phyloP scores from a whole-genome alignment of 2,329 filamentous ascomycete genomes.

The Phialemoniopsis sp. region DNA sequence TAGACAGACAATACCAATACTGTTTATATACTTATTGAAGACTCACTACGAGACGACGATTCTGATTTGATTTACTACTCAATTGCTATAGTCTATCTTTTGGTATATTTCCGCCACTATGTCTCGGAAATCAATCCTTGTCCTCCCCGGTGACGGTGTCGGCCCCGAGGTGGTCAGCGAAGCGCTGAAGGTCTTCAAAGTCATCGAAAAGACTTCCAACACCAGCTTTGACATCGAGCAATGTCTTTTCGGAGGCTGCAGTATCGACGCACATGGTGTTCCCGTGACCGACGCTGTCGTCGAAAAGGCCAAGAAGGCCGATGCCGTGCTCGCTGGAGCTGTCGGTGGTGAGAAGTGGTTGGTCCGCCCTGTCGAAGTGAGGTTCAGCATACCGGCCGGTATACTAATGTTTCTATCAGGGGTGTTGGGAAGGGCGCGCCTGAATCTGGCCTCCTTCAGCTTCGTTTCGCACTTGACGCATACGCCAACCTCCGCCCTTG shows the following conservation, averaged over 20 bases:
- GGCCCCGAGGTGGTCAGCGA: conserved; percentile 42
- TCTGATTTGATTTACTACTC: no score
- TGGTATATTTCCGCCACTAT: no score
- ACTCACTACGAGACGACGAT: no score
- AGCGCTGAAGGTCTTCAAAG: conserved; percentile 39
- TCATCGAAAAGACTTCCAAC: conserved; percentile 21
- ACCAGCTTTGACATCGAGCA: no score
- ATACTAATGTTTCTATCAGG: no score
- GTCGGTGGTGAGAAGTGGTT: conserved; percentile 46
- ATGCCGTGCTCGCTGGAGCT: conserved; percentile 42
- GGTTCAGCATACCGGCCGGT: no score
- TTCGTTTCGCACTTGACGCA: conserved; percentile 34
- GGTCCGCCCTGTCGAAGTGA: no score
- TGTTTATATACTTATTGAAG: no score
- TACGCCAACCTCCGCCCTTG: conserved; percentile 49
- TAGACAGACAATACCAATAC: no score
- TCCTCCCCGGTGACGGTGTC: conserved; percentile 41
- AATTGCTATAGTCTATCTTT: no score
- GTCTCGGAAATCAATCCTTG: no score
- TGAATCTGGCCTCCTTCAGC: conserved; percentile 35
- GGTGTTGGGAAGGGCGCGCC: no score
- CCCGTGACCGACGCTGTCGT: conserved; percentile 38
- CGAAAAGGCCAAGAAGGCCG: conserved; percentile 29
- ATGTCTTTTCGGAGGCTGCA: conserved; percentile 27
- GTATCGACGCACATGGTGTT: conserved; percentile 37